Conservation (phyloP, 345 rosid species). For the Corchorus capsularis region DNA sequence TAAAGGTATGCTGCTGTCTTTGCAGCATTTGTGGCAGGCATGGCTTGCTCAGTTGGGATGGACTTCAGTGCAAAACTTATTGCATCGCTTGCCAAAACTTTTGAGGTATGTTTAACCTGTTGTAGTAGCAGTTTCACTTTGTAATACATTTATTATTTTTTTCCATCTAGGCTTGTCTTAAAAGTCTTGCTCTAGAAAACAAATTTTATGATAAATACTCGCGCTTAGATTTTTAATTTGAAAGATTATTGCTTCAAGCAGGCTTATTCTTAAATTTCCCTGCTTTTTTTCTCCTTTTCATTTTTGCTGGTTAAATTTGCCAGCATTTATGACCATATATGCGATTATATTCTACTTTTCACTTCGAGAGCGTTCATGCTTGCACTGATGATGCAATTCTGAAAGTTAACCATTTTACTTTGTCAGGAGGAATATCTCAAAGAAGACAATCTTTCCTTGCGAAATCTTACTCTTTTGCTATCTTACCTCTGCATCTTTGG, state of each 20-base stretch:
- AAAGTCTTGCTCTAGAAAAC: not conserved
- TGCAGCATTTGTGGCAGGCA: slow-evolving; percentile 92
- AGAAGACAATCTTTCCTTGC: slow-evolving; percentile 75
- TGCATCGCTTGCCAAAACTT: slow-evolving; percentile 72
- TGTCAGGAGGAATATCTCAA: slow-evolving; percentile 80
- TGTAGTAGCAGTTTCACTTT: slow-evolving; percentile 5
- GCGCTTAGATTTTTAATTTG: not conserved
- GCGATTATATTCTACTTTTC: not conserved
- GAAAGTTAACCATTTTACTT: not conserved
- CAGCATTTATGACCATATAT: no score
- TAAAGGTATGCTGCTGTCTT: slow-evolving; percentile 81
- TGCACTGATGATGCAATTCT: not conserved
- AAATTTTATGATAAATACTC: not conserved
- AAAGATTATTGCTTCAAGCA: not conserved
- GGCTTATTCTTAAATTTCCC: not conserved
- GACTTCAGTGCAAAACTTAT: slow-evolving; percentile 88
- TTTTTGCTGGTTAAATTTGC: slow-evolving; percentile 8
- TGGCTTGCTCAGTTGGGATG: slow-evolving; percentile 79
- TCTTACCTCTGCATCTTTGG: slow-evolving; percentile 77
- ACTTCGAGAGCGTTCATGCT: not conserved
- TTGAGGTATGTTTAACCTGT: slow-evolving; percentile 53
- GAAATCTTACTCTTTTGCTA: slow-evolving; percentile 77
- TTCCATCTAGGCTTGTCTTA: not conserved
- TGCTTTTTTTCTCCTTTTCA: not conserved
- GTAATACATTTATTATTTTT: not conserved